Conservation (phyloP, 495 filamentous ascomycete species). For the Hyaloscypha finlandica region DNA sequence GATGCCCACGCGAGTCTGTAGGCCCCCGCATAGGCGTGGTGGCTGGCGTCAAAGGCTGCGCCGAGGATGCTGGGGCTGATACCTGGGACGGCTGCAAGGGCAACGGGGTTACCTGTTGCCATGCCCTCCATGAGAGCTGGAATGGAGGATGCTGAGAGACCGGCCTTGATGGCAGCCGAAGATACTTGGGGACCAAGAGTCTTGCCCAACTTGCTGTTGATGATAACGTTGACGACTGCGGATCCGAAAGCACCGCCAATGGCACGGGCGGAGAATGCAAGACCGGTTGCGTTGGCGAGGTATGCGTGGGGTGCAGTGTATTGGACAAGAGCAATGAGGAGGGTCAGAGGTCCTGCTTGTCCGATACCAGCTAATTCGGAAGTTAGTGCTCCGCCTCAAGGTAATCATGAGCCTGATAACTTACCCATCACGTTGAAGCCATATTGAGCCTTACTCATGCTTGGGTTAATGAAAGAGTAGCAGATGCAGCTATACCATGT, state of each 20-base stretch:
- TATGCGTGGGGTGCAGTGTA: constrained; percentile 56
- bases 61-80: constrained; percentile 39
- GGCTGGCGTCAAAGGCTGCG: constrained; percentile 42
- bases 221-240: constrained; percentile 54
- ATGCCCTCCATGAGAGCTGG: constrained; percentile 38
- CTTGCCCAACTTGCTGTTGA: constrained; percentile 47
- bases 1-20: constrained; percentile 53
- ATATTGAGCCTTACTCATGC: constrained; percentile 46
- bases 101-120: constrained; percentile 31
- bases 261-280: constrained; percentile 54
- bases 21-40: constrained; percentile 44
- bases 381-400: neutral
- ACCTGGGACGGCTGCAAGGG: constrained; percentile 33
- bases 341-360: constrained; percentile 36
- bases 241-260: constrained; percentile 58
- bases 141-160: constrained; percentile 41
- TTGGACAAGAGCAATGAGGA: constrained; percentile 53
- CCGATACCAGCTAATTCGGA: constrained; percentile 44
- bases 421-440: constrained; percentile 45
- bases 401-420: neutral
- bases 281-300: constrained; percentile 53
- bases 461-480: constrained; percentile 49
- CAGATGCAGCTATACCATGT: constrained; percentile 39
- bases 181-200: constrained; percentile 41
- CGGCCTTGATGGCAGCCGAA: constrained; percentile 40